Evolutionary conservation across 176 grass and related monocot species (phyloP), one percentile per base, ranked within the genome.

Genomic region (Puya raimondii): DNA sequence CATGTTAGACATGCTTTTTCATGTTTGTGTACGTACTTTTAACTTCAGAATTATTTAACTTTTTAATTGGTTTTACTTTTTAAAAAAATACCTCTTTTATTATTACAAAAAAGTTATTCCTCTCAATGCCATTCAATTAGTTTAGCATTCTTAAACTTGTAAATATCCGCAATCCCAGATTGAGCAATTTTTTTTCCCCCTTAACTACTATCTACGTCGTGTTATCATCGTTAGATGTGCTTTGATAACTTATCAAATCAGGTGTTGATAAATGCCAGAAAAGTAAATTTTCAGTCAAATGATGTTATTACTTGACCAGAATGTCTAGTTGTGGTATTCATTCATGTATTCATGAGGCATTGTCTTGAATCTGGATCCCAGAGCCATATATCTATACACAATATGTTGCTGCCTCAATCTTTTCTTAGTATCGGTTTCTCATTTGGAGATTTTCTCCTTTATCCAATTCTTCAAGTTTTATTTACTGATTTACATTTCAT

Each of bases 401-500:
- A 22, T 61, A 9, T 10, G 8, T 61, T 61, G 17, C 56, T 18
- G 59, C 26, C 2, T 23, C 42, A 1, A 47, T 25, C 25, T 10
- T 17, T 14, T 17, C 1, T 25, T 25, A 17, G 17, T 51, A 10
- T 18, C 53, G 25, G 10, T 20, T 47, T 75, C 52, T 66, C 33
- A 75, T 66, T 9, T 61, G n/a, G 14, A 61, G 56, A 16, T 61
- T 10, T 49, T 18, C 5, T 75, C 66, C 49, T 10, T 13, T 42
- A 6, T 42, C 33, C 33, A n/a, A 8, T 63, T 52, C 64, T 74
- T 2, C 2, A 10, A 2, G 14, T 26, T 20, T n/a, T 65, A 12
- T 23, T 65, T 51, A 48, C 15, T 54, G 54, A 56, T 9, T 29
- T 27, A 23, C 1, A 64, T 70, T 51, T 72, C 3, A 33, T 85